phyloP scores from a whole-genome alignment of 2,329 filamentous ascomycete species.

The Dothistroma septosporum region DNA sequence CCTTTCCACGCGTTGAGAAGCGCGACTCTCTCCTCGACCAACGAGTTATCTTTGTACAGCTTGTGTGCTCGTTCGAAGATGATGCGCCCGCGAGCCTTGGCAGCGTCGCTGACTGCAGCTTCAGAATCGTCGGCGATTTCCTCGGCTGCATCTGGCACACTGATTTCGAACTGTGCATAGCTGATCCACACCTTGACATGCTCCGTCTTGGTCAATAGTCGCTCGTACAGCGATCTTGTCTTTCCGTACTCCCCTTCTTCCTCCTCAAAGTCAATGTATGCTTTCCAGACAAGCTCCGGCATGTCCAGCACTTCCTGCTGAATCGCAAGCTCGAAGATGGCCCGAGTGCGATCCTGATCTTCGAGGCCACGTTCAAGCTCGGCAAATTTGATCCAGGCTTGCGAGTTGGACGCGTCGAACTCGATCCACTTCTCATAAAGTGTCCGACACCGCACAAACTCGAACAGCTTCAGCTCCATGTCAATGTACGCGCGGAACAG shows the following conservation, averaged over 20 bases:
- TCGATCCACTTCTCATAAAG: slow-evolving; percentile 92
- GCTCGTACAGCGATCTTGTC: slow-evolving; percentile 79
- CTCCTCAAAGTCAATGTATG: slow-evolving; percentile 98
- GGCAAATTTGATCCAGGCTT: slow-evolving; percentile 95
- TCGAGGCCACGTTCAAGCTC: slow-evolving; percentile 89
- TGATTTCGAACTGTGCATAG: slow-evolving; percentile 97
- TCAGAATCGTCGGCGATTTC: slow-evolving; percentile 55
- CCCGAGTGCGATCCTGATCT: slow-evolving; percentile 79
- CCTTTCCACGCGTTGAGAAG: slow-evolving; percentile 87
- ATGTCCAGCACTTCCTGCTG: slow-evolving; percentile 82
- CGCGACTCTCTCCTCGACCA: slow-evolving; percentile 90
- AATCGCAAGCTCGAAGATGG: slow-evolving; percentile 88
- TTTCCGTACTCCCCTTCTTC: slow-evolving; percentile 77
- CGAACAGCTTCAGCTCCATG: slow-evolving; percentile 86
- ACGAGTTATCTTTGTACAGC: slow-evolving; percentile 80
- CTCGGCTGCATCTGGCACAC: slow-evolving; percentile 72
- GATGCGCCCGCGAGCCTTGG: slow-evolving; percentile 74
- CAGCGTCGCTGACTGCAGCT: slow-evolving; percentile 68
- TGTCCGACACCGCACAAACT: slow-evolving; percentile 85
- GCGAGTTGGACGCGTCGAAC: slow-evolving; percentile 84
- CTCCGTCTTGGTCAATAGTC: slow-evolving; percentile 87
- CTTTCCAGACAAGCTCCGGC: slow-evolving; percentile 96
- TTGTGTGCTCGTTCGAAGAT: slow-evolving; percentile 84
- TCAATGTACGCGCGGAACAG: slow-evolving; percentile 92
- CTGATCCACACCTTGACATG: slow-evolving; percentile 99